phyloP scores from a whole-genome alignment of 192 early-diverging fungal genomes.

The Backusella morwellensis region DNA sequence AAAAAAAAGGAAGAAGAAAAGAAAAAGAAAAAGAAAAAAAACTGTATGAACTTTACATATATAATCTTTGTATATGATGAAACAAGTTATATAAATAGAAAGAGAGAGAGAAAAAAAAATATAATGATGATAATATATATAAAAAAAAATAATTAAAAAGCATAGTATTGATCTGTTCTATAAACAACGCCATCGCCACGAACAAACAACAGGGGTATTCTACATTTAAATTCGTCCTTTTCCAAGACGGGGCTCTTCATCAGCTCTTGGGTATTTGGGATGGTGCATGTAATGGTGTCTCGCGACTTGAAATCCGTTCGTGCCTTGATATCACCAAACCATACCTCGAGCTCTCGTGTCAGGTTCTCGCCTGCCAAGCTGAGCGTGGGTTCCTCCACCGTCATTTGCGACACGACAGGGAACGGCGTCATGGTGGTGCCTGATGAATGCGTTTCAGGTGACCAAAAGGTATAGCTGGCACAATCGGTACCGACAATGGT shows the following conservation, averaged over 20 bases:
- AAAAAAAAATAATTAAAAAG: slow-evolving; percentile 7
- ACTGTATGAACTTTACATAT: too few relatives aligned
- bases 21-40: too few relatives aligned
- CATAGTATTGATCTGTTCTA: slow-evolving; percentile 32
- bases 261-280: slow-evolving; percentile 33
- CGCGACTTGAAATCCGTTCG: slow-evolving; percentile 45
- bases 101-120: too few relatives aligned
- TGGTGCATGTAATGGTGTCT: slow-evolving; percentile 38
- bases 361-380: slow-evolving; percentile 67
- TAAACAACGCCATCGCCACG: slow-evolving; percentile 46
- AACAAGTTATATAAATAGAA: background rate
- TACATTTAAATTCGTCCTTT: slow-evolving; percentile 13
- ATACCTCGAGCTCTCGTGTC: slow-evolving; percentile 60
- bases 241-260: slow-evolving; percentile 16
- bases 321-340: slow-evolving; percentile 63
- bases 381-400: slow-evolving; percentile 28
- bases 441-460: slow-evolving; percentile 13
- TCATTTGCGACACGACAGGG: slow-evolving; percentile 16
- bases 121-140: too few relatives aligned
- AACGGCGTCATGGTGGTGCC: slow-evolving; percentile 26
- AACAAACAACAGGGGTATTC: slow-evolving; percentile 36
- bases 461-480: slow-evolving; percentile 54
- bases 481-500: slow-evolving; percentile 86
- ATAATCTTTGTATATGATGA: background rate
- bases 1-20: too few relatives aligned